Conservation (phyloP, 164 flowering plant genomes). For the Vitis amurensis region DNA sequence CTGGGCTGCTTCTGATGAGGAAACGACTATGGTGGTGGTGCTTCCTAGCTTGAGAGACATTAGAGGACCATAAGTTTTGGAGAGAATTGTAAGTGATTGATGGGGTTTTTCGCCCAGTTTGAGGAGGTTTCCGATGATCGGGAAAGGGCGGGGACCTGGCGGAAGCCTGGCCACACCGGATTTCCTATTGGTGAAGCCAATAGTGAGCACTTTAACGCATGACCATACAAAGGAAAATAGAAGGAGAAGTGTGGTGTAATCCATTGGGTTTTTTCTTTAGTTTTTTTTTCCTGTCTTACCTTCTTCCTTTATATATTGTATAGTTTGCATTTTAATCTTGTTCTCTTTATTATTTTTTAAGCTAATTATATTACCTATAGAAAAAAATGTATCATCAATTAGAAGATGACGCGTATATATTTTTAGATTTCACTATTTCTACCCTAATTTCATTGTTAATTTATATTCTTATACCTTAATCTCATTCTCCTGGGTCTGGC, state of each 20-base stretch:
- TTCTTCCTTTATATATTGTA: no score
- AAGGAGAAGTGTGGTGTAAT: not conserved
- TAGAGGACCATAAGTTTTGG: constrained; percentile 23
- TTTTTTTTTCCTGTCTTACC: no score
- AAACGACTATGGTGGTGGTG: constrained; percentile 14
- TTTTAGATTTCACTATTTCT: no score
- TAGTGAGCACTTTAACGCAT: not conserved
- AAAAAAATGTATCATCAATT: no score
- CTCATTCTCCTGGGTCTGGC: no score
- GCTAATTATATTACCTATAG: no score
- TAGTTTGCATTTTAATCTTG: no score
- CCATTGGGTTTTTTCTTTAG: no score
- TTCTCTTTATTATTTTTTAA: no score
- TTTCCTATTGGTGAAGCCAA: not conserved
- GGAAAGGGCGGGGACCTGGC: constrained; percentile 28
- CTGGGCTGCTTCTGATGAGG: constrained; percentile 16
- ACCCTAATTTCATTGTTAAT: no score
- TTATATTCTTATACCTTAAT: no score
- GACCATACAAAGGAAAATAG: not conserved
- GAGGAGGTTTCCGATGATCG: constrained; percentile 24
- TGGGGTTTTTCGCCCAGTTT: constrained; percentile 26
- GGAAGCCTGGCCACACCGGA: constrained; percentile 5
- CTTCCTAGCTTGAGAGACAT: constrained; percentile 22
- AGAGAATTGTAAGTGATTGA: constrained; percentile 18
- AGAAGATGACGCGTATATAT: no score